Evolutionary conservation across 768 basidiomycete species (phyloP).

Genomic region (Aureoboletus auriporus): DNA sequence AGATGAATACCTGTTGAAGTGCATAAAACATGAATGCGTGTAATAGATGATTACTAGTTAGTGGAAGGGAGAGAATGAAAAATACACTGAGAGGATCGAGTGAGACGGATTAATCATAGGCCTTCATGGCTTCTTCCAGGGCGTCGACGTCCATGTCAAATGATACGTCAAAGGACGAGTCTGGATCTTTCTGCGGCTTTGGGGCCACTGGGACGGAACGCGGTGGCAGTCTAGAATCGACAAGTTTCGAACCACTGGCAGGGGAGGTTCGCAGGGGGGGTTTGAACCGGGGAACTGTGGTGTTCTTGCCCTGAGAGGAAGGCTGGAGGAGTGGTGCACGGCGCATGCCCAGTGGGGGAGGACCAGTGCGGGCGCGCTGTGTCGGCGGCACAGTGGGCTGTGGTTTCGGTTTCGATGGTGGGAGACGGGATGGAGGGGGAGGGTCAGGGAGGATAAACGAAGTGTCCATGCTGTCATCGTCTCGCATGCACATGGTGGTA

Average conservation of each 20-base stretch:
- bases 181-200: conserved; percentile 13
- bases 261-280: conserved; percentile 17
- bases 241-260: too few species aligned
- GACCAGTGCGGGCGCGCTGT: conserved; percentile 15
- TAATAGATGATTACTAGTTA: too few species aligned
- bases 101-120: conserved; percentile 19
- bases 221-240: not conserved
- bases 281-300: conserved; percentile 21
- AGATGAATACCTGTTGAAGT: too few species aligned
- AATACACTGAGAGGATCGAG: too few species aligned
- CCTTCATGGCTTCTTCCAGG: conserved; percentile 30
- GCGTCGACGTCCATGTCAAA: conserved; percentile 28
- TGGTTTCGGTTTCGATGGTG: not conserved
- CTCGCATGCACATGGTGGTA: too few species aligned
- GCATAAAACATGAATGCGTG: too few species aligned
- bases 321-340: conserved; percentile 13
- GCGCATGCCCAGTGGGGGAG: conserved; percentile 29
- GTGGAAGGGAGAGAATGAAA: too few species aligned
- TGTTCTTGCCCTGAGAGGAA: conserved; percentile 21
- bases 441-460: conserved; percentile 13
- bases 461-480: conserved; percentile 16
- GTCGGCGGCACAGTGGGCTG: conserved; percentile 3
- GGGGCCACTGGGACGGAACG: not conserved
- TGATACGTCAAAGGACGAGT: conserved; percentile 31
- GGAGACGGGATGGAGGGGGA: not conserved